Evolutionary conservation across 2,329 filamentous ascomycete species (phyloP).

Genomic region (Epicoccum sorghinum): DNA sequence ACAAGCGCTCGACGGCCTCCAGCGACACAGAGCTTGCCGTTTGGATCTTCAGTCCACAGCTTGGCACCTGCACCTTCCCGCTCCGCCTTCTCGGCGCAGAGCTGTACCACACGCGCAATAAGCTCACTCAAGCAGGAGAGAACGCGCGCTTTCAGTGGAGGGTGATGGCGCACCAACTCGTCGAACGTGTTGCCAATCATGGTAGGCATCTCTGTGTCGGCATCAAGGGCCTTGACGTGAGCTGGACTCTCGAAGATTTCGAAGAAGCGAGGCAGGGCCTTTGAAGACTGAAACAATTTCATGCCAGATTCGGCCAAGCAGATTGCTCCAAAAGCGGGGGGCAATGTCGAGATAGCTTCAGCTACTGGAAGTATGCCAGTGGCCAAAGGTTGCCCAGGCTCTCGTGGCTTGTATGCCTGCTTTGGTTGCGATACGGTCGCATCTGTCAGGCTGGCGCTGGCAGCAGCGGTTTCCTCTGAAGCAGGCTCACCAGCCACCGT

Average conservation of each 20-base stretch:
- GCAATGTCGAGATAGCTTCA: slow-evolving; percentile 87
- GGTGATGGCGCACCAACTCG: slow-evolving; percentile 92
- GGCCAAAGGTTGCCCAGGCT: slow-evolving; percentile 53
- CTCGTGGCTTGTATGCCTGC: slow-evolving; percentile 32
- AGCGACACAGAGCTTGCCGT: slow-evolving; percentile 66
- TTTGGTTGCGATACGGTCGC: slow-evolving; percentile 13
- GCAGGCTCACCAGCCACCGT: slow-evolving; percentile 65
- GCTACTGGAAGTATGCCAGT: slow-evolving; percentile 81
- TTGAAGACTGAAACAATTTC: slow-evolving; percentile 82
- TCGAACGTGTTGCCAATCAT: slow-evolving; percentile 86
- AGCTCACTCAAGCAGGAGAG: slow-evolving; percentile 87
- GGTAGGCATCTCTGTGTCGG: slow-evolving; percentile 73
- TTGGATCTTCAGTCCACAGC: slow-evolving; percentile 67
- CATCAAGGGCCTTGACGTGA: slow-evolving; percentile 84
- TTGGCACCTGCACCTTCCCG: slow-evolving; percentile 78
- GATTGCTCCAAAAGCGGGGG: slow-evolving; percentile 88
- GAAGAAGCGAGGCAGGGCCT: slow-evolving; percentile 84
- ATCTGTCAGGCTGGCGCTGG: slow-evolving; percentile 20
- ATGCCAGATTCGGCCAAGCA: slow-evolving; percentile 88
- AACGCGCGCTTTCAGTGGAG: slow-evolving; percentile 78
- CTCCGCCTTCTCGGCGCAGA: slow-evolving; percentile 74
- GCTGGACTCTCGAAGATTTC: slow-evolving; percentile 94
- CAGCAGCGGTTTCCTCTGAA: slow-evolving; percentile 25
- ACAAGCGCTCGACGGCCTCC: slow-evolving; percentile 57
- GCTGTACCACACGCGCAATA: slow-evolving; percentile 78